Base-by-base conservation (phyloP, 2,329 filamentous ascomycete species). In the Trichoderma sp. region DNA sequence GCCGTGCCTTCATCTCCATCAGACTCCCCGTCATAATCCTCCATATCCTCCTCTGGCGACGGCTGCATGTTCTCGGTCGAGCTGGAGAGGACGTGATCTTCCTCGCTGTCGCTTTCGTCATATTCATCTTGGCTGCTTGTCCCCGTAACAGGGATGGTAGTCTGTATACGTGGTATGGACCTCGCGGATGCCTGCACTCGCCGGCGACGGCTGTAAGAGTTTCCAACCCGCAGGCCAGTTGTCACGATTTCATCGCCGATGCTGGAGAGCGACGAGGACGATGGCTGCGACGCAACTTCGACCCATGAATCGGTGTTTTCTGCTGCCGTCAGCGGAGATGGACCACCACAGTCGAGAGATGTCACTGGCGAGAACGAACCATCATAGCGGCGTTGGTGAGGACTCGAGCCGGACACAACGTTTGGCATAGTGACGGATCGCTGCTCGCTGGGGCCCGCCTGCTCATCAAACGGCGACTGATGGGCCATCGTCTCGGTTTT, bases 121-220 rank as follows among this genome's bases (percentile, higher is more conserved):
- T 96, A 97, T 80, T 97, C 94, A 73, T 97, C 94, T 77, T 97
- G 93, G 74, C 94, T 97, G 79, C 93, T 96, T 35, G 84, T 81
- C 56, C 80, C 82, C 66, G 81, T 80, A 64, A 79, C 74, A 25
- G 80, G 81, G 42, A 80, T 75, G 34, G 80, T 77, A 27, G 80
- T 79, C 53, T 80, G 80, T 67, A 81, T 79, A 64, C 79, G 80
- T 25, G 75, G 75, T 19, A 79, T 70, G 4, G 77, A 77, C 67
- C 78, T 73, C 25, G 75, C 70, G 10, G 77, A 72, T 13, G 73
- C 70, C 35, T 78, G 78, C 56, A 77, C 70, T 54, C 85, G 84
- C 65, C 90, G 88, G 68, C 90, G 87, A 27, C 87, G 85, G 27
- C 83, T 79, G 72, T 88, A 87, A 54, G 87, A 84, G 73, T 86